Evolutionary conservation across 2,329 filamentous ascomycete genomes (phyloP).

Genomic region (Capronia americana): DNA sequence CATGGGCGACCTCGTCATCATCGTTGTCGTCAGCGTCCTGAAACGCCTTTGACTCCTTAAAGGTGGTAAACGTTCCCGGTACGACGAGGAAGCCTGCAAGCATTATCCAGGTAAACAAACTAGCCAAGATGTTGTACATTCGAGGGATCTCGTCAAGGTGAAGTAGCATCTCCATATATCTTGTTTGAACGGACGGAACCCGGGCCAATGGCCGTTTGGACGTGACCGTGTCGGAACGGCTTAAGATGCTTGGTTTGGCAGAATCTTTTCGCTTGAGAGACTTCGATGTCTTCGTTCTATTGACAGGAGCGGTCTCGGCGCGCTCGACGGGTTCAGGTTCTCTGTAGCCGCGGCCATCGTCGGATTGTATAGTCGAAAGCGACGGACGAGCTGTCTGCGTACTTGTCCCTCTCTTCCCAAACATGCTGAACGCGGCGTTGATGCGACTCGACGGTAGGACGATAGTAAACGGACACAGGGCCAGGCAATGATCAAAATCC

Average conservation of each 20-base stretch:
- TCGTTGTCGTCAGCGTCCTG: conserved; percentile 40
- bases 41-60: conserved; percentile 45
- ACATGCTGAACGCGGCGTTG: conserved; percentile 11
- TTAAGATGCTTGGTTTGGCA: background rate
- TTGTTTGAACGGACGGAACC: conserved; percentile 36
- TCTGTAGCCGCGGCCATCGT: conserved; percentile 9
- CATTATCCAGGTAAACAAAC: conserved; percentile 57
- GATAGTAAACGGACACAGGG: background rate
- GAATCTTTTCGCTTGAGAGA: conserved; percentile 20
- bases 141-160: conserved; percentile 44
- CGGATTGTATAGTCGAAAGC: conserved; percentile 30
- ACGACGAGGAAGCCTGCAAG: conserved; percentile 61
- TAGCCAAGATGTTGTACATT: conserved; percentile 54
- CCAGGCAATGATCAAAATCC: background rate
- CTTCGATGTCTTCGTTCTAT: background rate
- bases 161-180: conserved; percentile 43
- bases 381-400: conserved; percentile 20
- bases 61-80: conserved; percentile 59
- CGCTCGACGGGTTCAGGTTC: conserved; percentile 7
- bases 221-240: conserved; percentile 18
- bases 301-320: background rate
- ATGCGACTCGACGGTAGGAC: background rate
- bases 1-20: conserved; percentile 41
- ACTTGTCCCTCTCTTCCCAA: conserved; percentile 8
- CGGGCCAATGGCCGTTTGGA: conserved; percentile 29